Evolutionary conservation across 331 rosid genomes (phyloP).

Genomic region (Dryas integrifolia): DNA sequence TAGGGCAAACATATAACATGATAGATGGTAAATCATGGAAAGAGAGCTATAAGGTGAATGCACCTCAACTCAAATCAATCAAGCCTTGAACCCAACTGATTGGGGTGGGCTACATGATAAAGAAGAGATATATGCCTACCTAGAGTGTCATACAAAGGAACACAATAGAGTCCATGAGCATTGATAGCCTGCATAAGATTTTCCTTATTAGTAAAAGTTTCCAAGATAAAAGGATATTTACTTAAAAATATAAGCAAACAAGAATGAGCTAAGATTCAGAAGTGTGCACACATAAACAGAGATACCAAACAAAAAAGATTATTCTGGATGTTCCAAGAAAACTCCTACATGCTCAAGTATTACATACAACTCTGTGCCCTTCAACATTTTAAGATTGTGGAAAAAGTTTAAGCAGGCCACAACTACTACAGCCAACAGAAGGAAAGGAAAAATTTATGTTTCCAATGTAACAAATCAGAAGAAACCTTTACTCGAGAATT

Average conservation of each 20-base stretch:
- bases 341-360: neutral
- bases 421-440: neutral
- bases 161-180: conserved; percentile 93
- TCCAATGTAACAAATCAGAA: neutral
- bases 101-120: neutral
- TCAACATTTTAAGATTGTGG: neutral
- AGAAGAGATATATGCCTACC: conserved; percentile 54
- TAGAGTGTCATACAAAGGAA: conserved; percentile 89
- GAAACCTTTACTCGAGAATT: neutral
- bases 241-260: conserved; percentile 18
- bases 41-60: neutral
- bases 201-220: conserved; percentile 26
- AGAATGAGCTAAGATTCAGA: conserved; percentile 1
- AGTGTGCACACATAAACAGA: conserved; percentile 9
- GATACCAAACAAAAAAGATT: neutral
- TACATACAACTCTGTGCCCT: neutral
- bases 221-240: conserved; percentile 17
- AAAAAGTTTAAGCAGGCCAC: neutral
- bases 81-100: neutral
- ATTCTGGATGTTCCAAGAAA: neutral
- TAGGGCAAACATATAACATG: conserved; percentile 21
- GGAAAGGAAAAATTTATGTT: neutral
- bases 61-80: neutral
- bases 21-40: neutral
- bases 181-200: conserved; percentile 81